Evolutionary conservation across 345 rosid genomes (phyloP).

Genomic region (Geranium brycei): DNA sequence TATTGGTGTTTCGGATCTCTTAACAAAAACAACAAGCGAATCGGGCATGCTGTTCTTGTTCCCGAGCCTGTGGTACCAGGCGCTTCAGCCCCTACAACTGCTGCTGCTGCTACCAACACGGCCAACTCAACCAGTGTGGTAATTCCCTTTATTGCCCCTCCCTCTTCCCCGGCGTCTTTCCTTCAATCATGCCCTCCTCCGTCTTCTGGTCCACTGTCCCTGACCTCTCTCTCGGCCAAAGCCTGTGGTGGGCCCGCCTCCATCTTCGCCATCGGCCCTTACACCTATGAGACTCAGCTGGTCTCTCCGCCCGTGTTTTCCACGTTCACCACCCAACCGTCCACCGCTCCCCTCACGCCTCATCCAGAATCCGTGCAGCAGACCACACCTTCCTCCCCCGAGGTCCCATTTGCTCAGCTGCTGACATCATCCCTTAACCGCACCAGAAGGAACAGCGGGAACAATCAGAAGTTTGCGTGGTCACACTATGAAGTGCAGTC

Average conservation of each 20-base stretch:
- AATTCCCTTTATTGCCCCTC: constrained; percentile 80
- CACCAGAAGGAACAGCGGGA: constrained; percentile 52
- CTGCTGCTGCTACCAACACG: constrained; percentile 28
- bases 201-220: constrained; percentile 54
- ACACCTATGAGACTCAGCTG: constrained; percentile 90
- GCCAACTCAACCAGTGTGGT: constrained; percentile 38
- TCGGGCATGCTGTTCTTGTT: constrained; percentile 73
- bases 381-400: constrained; percentile 95
- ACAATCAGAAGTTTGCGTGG: constrained; percentile 45
- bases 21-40: constrained; percentile 48
- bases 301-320: constrained; percentile 94
- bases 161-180: constrained; percentile 90
- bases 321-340: constrained; percentile 81
- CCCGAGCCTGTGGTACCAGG: constrained; percentile 47
- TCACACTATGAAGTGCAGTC: constrained; percentile 64
- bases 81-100: constrained; percentile 20
- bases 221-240: constrained; percentile 41
- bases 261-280: constrained; percentile 73
- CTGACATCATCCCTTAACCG: constrained; percentile 91
- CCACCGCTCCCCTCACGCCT: constrained; percentile 89
- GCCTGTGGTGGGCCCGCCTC: constrained; percentile 60
- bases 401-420: constrained; percentile 87
- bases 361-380: constrained; percentile 81
- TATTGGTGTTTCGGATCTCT: constrained; percentile 77
- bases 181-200: constrained; percentile 85